Conservation (phyloP, 2,329 filamentous ascomycete species). For the Calonectria pauciramosa region DNA sequence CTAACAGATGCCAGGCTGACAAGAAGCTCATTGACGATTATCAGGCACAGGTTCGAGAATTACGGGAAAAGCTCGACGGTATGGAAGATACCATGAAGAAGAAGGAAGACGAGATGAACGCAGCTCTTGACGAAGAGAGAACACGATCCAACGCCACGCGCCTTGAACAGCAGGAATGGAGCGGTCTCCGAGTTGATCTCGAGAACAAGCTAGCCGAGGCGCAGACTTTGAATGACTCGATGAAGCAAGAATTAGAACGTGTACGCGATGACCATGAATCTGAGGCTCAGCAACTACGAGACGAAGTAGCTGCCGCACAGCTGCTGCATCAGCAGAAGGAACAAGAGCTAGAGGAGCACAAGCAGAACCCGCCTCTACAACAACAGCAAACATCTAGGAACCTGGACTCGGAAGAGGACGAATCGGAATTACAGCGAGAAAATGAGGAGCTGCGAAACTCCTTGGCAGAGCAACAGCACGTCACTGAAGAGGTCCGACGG, state of each 20-base stretch:
- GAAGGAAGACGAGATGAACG: conserved; percentile 75
- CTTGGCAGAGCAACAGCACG: conserved; percentile 80
- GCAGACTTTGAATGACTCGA: conserved; percentile 81
- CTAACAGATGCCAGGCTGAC: conserved; percentile 65
- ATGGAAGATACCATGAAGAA: conserved; percentile 78
- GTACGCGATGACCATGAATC: conserved; percentile 77
- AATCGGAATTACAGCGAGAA: conserved; percentile 73
- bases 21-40: conserved; percentile 84
- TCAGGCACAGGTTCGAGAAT: conserved; percentile 79
- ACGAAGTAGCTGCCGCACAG: conserved; percentile 71
- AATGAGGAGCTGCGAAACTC: conserved; percentile 78
- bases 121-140: conserved; percentile 71
- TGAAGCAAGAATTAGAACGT: conserved; percentile 84
- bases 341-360: neutral
- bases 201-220: conserved; percentile 82
- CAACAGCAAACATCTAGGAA: conserved; percentile 53
- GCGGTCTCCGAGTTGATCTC: conserved; percentile 73
- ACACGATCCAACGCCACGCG: conserved; percentile 65
- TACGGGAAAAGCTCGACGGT: conserved; percentile 80
- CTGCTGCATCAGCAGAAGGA: conserved; percentile 23
- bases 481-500: conserved; percentile 87
- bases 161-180: conserved; percentile 79
- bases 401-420: conserved; percentile 49
- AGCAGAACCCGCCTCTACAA: conserved; percentile 32
- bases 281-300: conserved; percentile 73